Evolutionary conservation across 2,329 filamentous ascomycete species (phyloP).

Genomic region (Trichophyton verrucosum): DNA sequence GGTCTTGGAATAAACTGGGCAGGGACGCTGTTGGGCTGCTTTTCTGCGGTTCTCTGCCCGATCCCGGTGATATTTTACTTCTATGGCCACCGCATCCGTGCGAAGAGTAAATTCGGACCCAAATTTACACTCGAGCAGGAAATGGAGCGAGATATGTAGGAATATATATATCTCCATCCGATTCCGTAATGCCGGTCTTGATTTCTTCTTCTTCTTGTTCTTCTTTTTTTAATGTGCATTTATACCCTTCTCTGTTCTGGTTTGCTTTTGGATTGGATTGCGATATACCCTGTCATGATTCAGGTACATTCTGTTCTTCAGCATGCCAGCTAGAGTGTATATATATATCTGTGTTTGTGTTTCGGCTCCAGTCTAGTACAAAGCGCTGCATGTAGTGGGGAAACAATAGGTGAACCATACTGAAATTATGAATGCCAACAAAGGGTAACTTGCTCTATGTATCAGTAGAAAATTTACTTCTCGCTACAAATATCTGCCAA

Average conservation of each 20-base stretch:
- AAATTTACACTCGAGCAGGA: slow-evolving; percentile 8
- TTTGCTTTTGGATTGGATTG: background rate
- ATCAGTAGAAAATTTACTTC: background rate
- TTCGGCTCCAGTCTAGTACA: background rate
- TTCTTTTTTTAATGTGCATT: background rate
- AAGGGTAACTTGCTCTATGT: background rate
- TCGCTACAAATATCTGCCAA: slow-evolving; percentile 17
- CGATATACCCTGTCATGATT: background rate
- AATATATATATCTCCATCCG: background rate
- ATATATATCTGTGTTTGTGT: background rate
- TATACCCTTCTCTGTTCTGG: background rate
- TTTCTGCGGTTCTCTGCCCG: slow-evolving; percentile 19
- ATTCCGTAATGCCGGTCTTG: too few relatives aligned
- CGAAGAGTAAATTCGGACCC: slow-evolving; percentile 26
- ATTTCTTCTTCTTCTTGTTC: background rate
- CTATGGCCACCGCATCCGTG: slow-evolving; percentile 21
- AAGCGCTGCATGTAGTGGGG: background rate
- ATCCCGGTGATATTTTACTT: slow-evolving; percentile 23
- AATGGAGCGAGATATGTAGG: background rate
- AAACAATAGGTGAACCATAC: background rate
- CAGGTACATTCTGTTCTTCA: background rate
- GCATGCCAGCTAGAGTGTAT: background rate
- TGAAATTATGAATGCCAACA: background rate
- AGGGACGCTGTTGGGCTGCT: slow-evolving; percentile 22
- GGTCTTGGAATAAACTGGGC: slow-evolving; percentile 22